A percentile compares a stretch with the other conserved stretches of the same genome.
Evolutionary conservation across 805 yeast genomes (phyloP).

Genomic region (Metschnikowia kofuensis): DNA sequence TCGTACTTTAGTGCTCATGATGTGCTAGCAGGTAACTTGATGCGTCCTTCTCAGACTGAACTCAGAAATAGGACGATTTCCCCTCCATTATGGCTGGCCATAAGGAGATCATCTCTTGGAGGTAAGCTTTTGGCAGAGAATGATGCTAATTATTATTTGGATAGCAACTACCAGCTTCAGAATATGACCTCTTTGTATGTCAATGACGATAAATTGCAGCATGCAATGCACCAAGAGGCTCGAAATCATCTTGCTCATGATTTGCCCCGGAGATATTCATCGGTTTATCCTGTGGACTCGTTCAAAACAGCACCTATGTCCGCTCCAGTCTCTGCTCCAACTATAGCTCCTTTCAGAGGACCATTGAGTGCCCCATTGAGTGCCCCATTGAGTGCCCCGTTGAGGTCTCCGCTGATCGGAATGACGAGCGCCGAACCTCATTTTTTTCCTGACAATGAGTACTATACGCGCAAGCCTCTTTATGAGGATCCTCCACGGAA

Average conservation of each 20-base stretch:
- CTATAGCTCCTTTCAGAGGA: background rate
- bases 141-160: conserved; percentile 48
- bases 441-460: conserved; percentile 1
- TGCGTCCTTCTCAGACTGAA: conserved; percentile 55
- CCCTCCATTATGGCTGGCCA: conserved; percentile 49
- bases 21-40: conserved; percentile 55
- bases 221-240: background rate
- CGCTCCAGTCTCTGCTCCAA: background rate
- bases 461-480: background rate
- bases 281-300: conserved; percentile 1
- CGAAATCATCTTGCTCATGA: background rate
- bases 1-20: conserved; percentile 79
- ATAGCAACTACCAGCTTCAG: conserved; percentile 41
- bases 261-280: conserved; percentile 1
- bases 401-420: background rate
- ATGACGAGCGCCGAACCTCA: background rate
- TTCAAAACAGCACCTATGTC: background rate
- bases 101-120: conserved; percentile 58
- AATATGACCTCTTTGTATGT: conserved; percentile 24
- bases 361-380: conserved; percentile 5
- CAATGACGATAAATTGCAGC: background rate
- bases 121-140: conserved; percentile 50
- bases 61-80: conserved; percentile 51
- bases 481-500: conserved; percentile 4
- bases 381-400: conserved; percentile 3